Percentiles rank a stretch among this genome's conserved stretches.
phyloP scores from a whole-genome alignment of 805 yeast genomes.

The Candida easanensis region DNA sequence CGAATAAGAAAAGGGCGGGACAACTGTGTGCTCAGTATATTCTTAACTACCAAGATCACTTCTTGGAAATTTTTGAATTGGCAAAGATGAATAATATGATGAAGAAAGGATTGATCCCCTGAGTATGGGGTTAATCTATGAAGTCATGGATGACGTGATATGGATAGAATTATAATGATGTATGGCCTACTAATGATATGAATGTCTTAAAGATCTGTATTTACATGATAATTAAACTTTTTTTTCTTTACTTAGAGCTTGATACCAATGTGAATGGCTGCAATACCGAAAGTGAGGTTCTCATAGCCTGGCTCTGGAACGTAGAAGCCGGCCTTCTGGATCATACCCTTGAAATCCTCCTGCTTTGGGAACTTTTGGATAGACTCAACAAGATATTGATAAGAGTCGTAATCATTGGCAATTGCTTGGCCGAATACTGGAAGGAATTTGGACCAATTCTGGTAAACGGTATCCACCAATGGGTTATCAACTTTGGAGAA shows the following conservation, averaged over 20 bases:
- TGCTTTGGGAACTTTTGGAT: constrained; percentile 90
- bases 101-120: background rate
- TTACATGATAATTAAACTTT: background rate
- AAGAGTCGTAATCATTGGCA: constrained; percentile 93
- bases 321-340: constrained; percentile 90
- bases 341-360: constrained; percentile 87
- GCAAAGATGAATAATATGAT: background rate
- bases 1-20: constrained; percentile 24
- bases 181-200: too few species aligned
- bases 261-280: constrained; percentile 94
- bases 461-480: constrained; percentile 70
- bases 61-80: constrained; percentile 1
- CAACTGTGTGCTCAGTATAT: constrained; percentile 21
- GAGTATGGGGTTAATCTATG: background rate
- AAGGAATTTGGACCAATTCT: constrained; percentile 80
- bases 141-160: too few species aligned
- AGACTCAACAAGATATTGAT: constrained; percentile 94
- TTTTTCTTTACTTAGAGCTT: constrained; percentile 70
- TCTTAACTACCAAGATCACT: constrained; percentile 12
- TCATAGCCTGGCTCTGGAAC: constrained; percentile 92
- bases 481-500: constrained; percentile 89
- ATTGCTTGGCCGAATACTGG: constrained; percentile 95
- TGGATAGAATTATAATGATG: too few species aligned
- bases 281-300: constrained; percentile 89
- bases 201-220: background rate